Conservation (phyloP, 805 yeast species). For the Debaryomyces castellii region DNA sequence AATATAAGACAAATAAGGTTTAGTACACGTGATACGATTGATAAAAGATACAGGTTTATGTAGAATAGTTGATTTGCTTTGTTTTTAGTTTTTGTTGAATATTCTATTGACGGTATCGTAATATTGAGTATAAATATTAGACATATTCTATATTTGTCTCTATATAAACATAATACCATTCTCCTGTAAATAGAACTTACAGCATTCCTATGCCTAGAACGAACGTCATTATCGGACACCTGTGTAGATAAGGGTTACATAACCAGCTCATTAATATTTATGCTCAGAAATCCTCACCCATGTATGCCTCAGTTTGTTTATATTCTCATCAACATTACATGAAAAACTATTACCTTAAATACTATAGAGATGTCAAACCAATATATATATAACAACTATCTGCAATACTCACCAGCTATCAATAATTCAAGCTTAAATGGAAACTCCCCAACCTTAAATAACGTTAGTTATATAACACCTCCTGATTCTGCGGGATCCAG, state of each 20-base stretch:
- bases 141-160: too few species aligned
- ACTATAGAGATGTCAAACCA: constrained; percentile 30
- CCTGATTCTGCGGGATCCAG: constrained; percentile 20
- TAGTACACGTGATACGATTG: too few species aligned
- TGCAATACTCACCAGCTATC: constrained; percentile 31
- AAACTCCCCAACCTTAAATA: constrained; percentile 31
- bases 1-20: neutral
- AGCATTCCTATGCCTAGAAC: too few species aligned
- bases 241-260: constrained; percentile 4
- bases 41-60: too few species aligned
- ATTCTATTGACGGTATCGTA: too few species aligned
- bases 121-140: too few species aligned
- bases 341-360: neutral
- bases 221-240: neutral
- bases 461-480: constrained; percentile 22
- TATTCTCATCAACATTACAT: neutral
- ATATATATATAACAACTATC: constrained; percentile 33
- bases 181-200: too few species aligned
- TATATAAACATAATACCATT: too few species aligned
- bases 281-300: constrained; percentile 1
- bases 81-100: too few species aligned
- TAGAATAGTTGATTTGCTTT: too few species aligned
- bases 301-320: neutral
- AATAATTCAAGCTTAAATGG: constrained; percentile 20
- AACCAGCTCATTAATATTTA: constrained; percentile 3